Base-by-base conservation (phyloP, 2,329 filamentous ascomycete genomes). In the Xylaria sp. region DNA sequence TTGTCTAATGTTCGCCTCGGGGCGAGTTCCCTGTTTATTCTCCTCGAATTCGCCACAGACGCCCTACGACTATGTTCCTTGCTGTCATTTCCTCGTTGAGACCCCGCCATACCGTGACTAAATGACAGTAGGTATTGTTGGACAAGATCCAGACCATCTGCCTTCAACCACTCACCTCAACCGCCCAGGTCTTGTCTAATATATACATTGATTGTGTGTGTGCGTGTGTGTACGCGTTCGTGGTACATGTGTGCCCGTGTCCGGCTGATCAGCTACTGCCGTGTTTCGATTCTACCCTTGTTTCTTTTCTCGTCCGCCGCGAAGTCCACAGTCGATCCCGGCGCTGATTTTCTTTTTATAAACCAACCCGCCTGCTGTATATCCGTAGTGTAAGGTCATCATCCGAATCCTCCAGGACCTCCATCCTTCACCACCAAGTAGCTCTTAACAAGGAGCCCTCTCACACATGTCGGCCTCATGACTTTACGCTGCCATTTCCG, bases 381-480 rank as follows among this genome's bases (percentile, higher is more conserved):
- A 40, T 49, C 40, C 35, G 40, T 43, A 40, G 42, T 33, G 57
- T 61, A 40, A 60, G 19, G 43, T 40, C 40, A 53, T 43, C 43
- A 42, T 47, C 19, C 40, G 17, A 33, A 45, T 61, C 56, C 60
- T 54, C 42, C 38, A 46, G 42, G 43, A 25, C 45, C 21, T 43
- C 45, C 14, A 14, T 14, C 52, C 17, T 28, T 25, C 25, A 17
- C n/a, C 49, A 28, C 28, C 9, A 9, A 31, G 28, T 31, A 9
- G n/a, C 58, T 40, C 58, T 45, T 46, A 42, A 31, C 47, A 33
- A 42, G 50, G 35, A 46, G 42, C 51, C n/a, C 31, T 56, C 46
- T 21, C 33, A 33, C 35, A 45, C 28, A 28, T 46, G 12, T 3
- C 33, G 35, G 38, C 50, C 65, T 60, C 55, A 69, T 72, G 68